Evolutionary conservation across 2,329 filamentous ascomycete genomes (phyloP).

Genomic region (Ustulina deusta): DNA sequence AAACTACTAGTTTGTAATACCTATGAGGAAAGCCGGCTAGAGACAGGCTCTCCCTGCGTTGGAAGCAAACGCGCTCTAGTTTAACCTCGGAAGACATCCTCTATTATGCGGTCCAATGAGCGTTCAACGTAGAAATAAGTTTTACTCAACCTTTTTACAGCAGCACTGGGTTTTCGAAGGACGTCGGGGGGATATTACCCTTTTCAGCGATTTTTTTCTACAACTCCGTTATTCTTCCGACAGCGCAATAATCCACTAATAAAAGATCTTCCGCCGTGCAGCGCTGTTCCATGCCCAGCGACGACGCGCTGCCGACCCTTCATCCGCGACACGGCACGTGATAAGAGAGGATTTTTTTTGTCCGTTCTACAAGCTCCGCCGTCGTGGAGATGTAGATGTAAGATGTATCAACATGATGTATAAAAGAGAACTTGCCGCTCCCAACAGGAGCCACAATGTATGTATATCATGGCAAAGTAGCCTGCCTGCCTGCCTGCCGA

Average conservation of each 20-base stretch:
- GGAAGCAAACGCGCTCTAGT: neutral
- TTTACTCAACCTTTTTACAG: neutral
- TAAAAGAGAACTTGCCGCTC: slow-evolving; percentile 12
- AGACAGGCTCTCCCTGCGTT: neutral
- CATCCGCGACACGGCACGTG: neutral
- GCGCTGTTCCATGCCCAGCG: neutral
- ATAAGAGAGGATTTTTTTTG: slow-evolving; percentile 9
- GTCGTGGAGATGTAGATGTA: neutral
- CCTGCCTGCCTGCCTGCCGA: neutral
- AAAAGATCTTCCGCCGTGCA: slow-evolving; percentile 7
- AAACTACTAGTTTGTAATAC: no score
- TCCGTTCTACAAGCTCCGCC: neutral
- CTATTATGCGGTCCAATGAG: slow-evolving; percentile 28
- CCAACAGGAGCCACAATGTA: neutral
- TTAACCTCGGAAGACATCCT: slow-evolving; percentile 3
- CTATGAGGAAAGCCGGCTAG: neutral
- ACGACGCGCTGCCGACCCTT: neutral
- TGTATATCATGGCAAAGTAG: neutral
- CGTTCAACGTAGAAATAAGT: neutral
- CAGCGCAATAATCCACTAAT: slow-evolving; percentile 32
- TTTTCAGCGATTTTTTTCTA: slow-evolving; percentile 20
- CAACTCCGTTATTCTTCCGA: slow-evolving; percentile 18
- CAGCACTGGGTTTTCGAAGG: neutral
- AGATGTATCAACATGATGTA: slow-evolving; percentile 6
- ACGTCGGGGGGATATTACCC: slow-evolving; percentile 16